Conservation (phyloP, 495 filamentous ascomycete species). For the Aspergillus sclerotiicarbonarius region DNA sequence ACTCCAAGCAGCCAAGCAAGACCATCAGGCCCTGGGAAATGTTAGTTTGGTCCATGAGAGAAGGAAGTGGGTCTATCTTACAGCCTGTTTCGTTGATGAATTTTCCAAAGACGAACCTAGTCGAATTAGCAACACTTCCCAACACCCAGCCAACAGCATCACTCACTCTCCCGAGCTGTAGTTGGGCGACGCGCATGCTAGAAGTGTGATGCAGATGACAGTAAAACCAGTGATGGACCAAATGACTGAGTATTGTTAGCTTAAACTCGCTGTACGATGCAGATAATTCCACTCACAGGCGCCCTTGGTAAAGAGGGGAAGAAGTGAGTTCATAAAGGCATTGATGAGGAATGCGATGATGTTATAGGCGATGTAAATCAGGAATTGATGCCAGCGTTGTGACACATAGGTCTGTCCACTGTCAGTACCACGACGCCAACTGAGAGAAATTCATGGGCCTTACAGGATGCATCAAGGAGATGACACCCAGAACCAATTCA, state of each 20-base stretch:
- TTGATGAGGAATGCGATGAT: conserved; percentile 64
- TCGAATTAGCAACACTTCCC: conserved; percentile 32
- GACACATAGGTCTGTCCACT: conserved; percentile 43
- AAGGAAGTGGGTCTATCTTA: conserved; percentile 19
- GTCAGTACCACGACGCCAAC: background rate
- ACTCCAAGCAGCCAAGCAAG: conserved; percentile 62
- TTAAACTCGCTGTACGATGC: background rate
- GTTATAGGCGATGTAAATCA: conserved; percentile 68
- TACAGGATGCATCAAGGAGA: conserved; percentile 56
- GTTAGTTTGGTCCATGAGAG: conserved; percentile 12
- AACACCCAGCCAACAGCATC: conserved; percentile 34
- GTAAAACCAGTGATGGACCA: conserved; percentile 68
- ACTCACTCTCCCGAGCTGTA: conserved; percentile 61
- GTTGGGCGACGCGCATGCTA: conserved; percentile 59
- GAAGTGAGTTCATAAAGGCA: conserved; percentile 56
- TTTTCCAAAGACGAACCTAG: conserved; percentile 57
- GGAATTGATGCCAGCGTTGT: conserved; percentile 69
- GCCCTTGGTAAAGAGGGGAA: conserved; percentile 65
- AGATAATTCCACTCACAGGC: conserved; percentile 33
- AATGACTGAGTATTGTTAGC: conserved; percentile 37
- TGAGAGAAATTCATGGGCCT: background rate
- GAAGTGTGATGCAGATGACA: conserved; percentile 66
- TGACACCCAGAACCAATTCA: conserved; percentile 57
- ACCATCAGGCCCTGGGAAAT: conserved; percentile 55
- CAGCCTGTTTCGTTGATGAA: conserved; percentile 62